Percentiles rank a stretch among this genome's conserved stretches.
These are phyloP conservation scores for Insectozyma bohioensis DNA, from an alignment of 1,139 yeast genomes.

Conservation along the genomic window DNA sequence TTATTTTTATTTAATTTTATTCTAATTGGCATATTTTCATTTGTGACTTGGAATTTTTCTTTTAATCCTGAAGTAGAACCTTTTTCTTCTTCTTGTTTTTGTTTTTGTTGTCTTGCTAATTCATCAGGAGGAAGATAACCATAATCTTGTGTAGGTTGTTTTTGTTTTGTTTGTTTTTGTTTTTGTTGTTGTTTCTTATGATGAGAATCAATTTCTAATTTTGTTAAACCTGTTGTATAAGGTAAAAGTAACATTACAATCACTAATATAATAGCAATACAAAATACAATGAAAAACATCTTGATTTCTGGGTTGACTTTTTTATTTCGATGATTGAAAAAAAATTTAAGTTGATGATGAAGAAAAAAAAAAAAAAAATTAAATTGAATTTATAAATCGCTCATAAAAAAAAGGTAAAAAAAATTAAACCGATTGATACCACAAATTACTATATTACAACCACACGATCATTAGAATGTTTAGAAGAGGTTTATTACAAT, in stretches of 20 bases:
- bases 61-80: constrained; percentile 30
- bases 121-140: constrained; percentile 48
- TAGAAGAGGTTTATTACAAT: constrained; percentile 6
- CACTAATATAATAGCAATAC: constrained; percentile 29
- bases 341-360: constrained; percentile 1
- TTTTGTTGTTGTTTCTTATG: constrained; percentile 12
- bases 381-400: constrained; percentile 4
- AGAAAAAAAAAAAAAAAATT: constrained; percentile 2
- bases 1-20: constrained; percentile 26
- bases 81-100: constrained; percentile 14
- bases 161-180: constrained; percentile 4
- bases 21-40: constrained; percentile 41
- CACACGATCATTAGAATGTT: constrained; percentile 8
- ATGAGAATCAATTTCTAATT: constrained; percentile 23
- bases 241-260: constrained; percentile 36
- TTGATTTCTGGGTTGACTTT: too few relatives aligned
- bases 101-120: constrained; percentile 14
- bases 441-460: too few relatives aligned
- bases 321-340: constrained; percentile 2
- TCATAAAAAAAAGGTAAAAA: too few relatives aligned
- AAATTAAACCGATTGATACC: too few relatives aligned
- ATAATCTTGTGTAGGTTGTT: constrained; percentile 6
- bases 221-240: constrained; percentile 39
- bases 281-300: constrained; percentile 32
- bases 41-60: constrained; percentile 33